These are phyloP conservation scores for Globisporangium nunn DNA, from an alignment of 352 stramenopile species.

Conservation along the genomic window DNA sequence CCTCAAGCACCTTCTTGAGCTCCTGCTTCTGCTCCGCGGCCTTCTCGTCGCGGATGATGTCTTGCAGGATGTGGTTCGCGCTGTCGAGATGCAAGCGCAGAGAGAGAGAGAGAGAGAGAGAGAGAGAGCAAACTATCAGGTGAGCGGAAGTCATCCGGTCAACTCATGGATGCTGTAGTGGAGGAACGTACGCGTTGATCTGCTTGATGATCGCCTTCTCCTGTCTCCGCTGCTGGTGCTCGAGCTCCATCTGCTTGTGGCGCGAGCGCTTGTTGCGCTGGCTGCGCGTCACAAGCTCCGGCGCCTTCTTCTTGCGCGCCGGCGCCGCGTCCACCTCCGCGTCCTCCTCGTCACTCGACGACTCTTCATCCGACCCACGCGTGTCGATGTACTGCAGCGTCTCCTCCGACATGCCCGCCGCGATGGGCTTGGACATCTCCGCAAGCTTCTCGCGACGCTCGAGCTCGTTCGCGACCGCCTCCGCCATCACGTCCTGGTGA, in stretches of 20 bases:
- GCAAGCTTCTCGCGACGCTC: conserved; percentile 47
- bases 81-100: conserved; percentile 19
- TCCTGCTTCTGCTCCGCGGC: conserved; percentile 51
- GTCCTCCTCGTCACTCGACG: conserved; percentile 18
- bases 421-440: conserved; percentile 37
- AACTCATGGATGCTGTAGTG: too few relatives aligned
- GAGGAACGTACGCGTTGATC: conserved; percentile 69
- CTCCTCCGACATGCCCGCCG: conserved; percentile 64
- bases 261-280: conserved; percentile 75
- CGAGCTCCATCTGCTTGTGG: conserved; percentile 75
- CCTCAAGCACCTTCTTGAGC: conserved; percentile 65
- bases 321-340: conserved; percentile 29
- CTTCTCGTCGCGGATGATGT: conserved; percentile 68
- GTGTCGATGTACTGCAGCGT: conserved; percentile 77
- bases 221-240: conserved; percentile 47
- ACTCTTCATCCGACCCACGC: conserved; percentile 40
- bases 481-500: conserved; percentile 74
- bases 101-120: conserved; percentile 1
- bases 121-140: not conserved
- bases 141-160: not conserved
- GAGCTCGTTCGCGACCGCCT: conserved; percentile 60
- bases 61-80: conserved; percentile 57
- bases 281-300: conserved; percentile 54
- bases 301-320: conserved; percentile 30
- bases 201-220: conserved; percentile 81